Evolutionary conservation across 1,139 yeast genomes (phyloP), one percentile per base, ranked within the genome.

Genomic region (Kodamaea plutei): DNA sequence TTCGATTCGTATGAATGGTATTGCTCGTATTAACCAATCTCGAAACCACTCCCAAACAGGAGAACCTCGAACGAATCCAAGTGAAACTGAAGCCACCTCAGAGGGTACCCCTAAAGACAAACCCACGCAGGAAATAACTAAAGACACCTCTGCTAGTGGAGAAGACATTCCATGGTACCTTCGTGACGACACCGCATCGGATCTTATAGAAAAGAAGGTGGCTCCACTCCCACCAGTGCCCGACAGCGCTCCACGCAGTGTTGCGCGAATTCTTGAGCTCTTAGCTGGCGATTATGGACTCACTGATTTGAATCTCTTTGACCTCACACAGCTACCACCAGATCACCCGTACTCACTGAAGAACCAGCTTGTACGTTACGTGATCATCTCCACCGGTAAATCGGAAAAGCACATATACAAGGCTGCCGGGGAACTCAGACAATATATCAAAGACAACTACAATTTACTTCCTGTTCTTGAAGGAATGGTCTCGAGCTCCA

Each of bases 331-430:
- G 7, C 54, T 68, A 25, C 64, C 62, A 6, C 54, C 58, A 6
- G 62, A 62, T 16, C 72, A 69, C 28, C 69, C 71, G 3, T 70
- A 65, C 30, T 50, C 56, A 32, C 40, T 49, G 15, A 45, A 48
- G 24, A 56, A 58, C 28, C 59, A 55, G 29, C 48, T 54, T 3
- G 64, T 68, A 23, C 58, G 69, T 3, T 78, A 66, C 45, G 73
- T 83, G 61, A 58, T 88, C 4, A 58, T 89, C 2, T 73, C 79
- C n/a, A 73, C 93, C 0, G 96, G 95, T 2, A 82, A 80, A 49
- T 79, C 91, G 16, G 75, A 77, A 25, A 79, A 75, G 39, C 97
- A 89, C 56, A 61, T 87, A 15, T 79, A 71, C 45, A 80, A 78
- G 36, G 89, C 94, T 1, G 78, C 85, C 1, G 60, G 63, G 12